phyloP scores from a whole-genome alignment of 331 rosid species.

The Quercus tomentella region DNA sequence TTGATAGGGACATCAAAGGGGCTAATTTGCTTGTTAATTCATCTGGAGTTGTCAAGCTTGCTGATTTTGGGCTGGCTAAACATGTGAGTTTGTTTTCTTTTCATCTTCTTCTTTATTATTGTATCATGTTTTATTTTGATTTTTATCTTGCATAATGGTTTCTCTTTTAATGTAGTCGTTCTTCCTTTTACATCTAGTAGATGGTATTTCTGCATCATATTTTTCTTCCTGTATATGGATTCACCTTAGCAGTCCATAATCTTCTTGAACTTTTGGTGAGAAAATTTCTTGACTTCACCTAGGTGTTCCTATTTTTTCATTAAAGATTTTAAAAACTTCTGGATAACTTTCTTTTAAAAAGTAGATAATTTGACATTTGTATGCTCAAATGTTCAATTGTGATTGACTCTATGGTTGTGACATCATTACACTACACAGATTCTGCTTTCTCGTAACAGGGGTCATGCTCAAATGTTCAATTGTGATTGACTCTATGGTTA shows the following conservation, averaged over 20 bases:
- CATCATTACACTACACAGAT: too few species aligned
- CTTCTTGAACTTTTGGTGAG: not conserved
- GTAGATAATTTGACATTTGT: not conserved
- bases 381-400: not conserved
- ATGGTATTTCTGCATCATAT: not conserved
- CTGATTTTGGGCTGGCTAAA: conserved; percentile 97
- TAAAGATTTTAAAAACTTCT: not conserved
- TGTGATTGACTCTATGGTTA: not conserved
- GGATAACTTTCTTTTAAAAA: not conserved
- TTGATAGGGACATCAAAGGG: conserved; percentile 79
- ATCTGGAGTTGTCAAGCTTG: conserved; percentile 81
- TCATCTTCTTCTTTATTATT: not conserved
- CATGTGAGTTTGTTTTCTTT: conserved; percentile 49
- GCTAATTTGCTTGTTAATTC: conserved; percentile 92
- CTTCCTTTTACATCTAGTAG: not conserved
- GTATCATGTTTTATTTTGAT: not conserved
- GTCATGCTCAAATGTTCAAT: not conserved
- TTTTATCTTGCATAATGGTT: not conserved
- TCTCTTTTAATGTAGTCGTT: not conserved
- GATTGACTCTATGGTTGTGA: not conserved
- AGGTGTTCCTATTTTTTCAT: not conserved
- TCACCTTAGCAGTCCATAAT: not conserved
- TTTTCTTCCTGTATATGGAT: not conserved
- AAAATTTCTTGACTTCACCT: not conserved
- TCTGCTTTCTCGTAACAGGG: too few species aligned